Conservation (phyloP, 768 basidiomycete species). For the Boletus rufocinnamomeus region DNA sequence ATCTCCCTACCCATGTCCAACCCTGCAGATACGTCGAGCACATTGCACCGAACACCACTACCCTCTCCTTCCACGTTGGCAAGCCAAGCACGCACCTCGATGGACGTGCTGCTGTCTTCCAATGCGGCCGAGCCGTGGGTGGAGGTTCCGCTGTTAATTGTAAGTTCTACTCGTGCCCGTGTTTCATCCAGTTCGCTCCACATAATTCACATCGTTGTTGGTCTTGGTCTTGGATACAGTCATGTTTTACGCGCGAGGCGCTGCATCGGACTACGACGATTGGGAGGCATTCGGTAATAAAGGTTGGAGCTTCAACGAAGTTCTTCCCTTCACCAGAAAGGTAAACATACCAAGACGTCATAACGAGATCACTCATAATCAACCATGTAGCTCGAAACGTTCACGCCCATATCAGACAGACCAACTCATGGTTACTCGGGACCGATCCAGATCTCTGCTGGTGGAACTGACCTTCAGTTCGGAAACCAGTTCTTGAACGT, state of each 20-base stretch:
- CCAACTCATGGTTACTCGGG: conserved; percentile 40
- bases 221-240: conserved; percentile 19
- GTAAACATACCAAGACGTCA: conserved; percentile 28
- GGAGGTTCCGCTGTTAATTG: conserved; percentile 66
- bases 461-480: neutral
- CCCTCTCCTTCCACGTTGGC: conserved; percentile 44
- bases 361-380: conserved; percentile 33
- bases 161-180: conserved; percentile 25
- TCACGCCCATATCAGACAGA: conserved; percentile 33
- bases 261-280: conserved; percentile 67
- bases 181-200: neutral
- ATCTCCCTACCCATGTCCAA: conserved; percentile 50
- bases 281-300: conserved; percentile 50
- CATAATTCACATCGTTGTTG: neutral
- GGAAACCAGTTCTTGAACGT: conserved; percentile 49
- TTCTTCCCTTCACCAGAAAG: conserved; percentile 62
- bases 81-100: conserved; percentile 46
- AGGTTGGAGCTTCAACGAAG: conserved; percentile 59
- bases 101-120: no score
- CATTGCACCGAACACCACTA: conserved; percentile 40
- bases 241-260: conserved; percentile 57
- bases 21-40: conserved; percentile 53
- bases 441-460: conserved; percentile 28
- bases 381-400: conserved; percentile 48
- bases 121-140: no score